Evolutionary conservation across 345 rosid genomes (phyloP).

Genomic region (Salix dunnii): DNA sequence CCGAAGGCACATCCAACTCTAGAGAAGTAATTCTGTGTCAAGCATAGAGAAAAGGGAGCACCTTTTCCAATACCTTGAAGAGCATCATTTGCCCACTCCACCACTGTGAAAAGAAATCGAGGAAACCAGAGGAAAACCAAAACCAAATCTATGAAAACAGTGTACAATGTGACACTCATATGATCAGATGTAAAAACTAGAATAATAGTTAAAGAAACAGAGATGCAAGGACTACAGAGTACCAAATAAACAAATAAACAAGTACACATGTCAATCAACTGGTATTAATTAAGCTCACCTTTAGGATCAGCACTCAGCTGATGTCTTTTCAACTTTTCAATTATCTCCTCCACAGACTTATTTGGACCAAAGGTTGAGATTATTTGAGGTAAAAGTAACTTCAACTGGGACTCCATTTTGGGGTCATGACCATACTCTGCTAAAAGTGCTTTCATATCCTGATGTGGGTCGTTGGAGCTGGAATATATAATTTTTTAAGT

Average conservation of each 20-base stretch:
- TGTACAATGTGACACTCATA: neutral
- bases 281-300: conserved; percentile 39
- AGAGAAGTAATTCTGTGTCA: conserved; percentile 67
- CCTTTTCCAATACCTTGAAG: conserved; percentile 76
- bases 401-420: conserved; percentile 57
- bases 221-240: neutral
- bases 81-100: conserved; percentile 83
- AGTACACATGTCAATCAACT: neutral
- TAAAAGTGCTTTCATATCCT: conserved; percentile 50
- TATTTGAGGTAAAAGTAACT: conserved; percentile 67
- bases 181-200: neutral
- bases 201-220: neutral
- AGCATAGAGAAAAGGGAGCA: conserved; percentile 88
- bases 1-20: conserved; percentile 66
- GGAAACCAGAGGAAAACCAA: neutral
- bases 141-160: neutral
- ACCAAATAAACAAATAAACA: neutral
- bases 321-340: conserved; percentile 60
- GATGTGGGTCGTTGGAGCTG: conserved; percentile 69
- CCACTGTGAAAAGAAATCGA: conserved; percentile 39
- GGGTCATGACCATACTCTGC: conserved; percentile 53
- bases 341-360: conserved; percentile 60
- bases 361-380: conserved; percentile 53
- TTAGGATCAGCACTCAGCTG: conserved; percentile 55
- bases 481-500: neutral